Base-by-base conservation (phyloP, 169 alveolate species). In the Eimeria tenella region DNA sequence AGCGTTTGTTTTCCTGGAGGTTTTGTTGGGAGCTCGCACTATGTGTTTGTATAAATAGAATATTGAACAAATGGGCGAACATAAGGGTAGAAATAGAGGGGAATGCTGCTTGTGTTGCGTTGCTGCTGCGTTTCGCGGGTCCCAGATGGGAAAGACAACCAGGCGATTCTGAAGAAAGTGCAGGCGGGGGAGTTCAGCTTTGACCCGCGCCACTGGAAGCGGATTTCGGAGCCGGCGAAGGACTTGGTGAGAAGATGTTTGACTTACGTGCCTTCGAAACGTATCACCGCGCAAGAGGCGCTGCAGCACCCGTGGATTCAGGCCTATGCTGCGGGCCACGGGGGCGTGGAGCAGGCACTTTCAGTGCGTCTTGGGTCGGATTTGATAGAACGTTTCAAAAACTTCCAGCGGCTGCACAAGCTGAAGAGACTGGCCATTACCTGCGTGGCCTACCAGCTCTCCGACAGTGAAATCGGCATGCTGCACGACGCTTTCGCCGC, bases 391-490 rank as follows among this genome's bases (percentile, higher is more conserved):
- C 94, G 98, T 60, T 96, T 98, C 95, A 97, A 97, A 90, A 96
- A 96, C 81, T 98, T 98, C 93, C 98, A 97, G 86, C 95, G 96
- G 63, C 97, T 96, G 93, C 96, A 97, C 87, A 98, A 97, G 93
- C 95, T 98, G 96, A 98, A 98, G 96, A 97, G 97, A 65, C 97
- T 98, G 91, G 99, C 99, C 71, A 96, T 98, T 62, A 98, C 99
- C 15, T 98, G 98, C 68, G 98, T 98, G 56, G 99, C 99, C 56
- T 98, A 98, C 94, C 99, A 98, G 86, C 96, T 98, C 62, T 93
- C 96, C 49, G 98, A 98, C 82, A 96, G 96, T 49, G 99, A 98
- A 13, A 97, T 98, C 56, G 98, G 98, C 13, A 95, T 97, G 60
- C 96, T 98, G 73, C 97, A 96, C 96, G 97, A 98, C 65, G 96